These are phyloP conservation scores for Fagus sylvatica DNA, from an alignment of 306 rosid species.

Conservation along the genomic window DNA sequence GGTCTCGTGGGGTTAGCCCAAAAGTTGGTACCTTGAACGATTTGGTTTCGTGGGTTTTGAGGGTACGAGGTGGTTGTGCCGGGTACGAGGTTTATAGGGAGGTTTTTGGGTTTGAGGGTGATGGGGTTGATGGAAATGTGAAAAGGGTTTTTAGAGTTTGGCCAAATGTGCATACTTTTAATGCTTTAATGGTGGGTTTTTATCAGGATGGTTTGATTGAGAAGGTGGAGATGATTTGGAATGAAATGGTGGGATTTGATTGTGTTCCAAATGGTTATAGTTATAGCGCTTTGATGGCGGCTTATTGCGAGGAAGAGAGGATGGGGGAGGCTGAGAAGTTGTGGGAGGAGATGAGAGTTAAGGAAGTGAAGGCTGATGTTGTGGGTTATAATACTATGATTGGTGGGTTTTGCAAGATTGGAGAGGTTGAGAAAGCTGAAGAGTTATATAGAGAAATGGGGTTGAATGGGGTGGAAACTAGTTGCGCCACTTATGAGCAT, in stretches of 20 bases:
- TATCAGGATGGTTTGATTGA: constrained; percentile 53
- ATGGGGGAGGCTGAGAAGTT: constrained; percentile 51
- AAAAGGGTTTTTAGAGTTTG: constrained; percentile 40
- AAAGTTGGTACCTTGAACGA: constrained; percentile 60
- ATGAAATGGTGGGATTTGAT: constrained; percentile 39
- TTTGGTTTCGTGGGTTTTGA: constrained; percentile 54
- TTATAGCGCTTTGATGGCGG: constrained; percentile 60
- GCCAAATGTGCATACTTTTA: constrained; percentile 67
- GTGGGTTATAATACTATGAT: constrained; percentile 70
- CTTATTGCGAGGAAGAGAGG: constrained; percentile 54
- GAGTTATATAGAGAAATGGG: constrained; percentile 67
- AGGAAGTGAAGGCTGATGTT: constrained; percentile 55
- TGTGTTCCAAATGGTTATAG: constrained; percentile 59
- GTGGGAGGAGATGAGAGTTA: constrained; percentile 61
- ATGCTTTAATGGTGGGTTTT: constrained; percentile 62
- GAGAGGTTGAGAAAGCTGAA: constrained; percentile 61
- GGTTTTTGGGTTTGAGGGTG: constrained; percentile 48
- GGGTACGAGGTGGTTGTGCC: constrained; percentile 41
- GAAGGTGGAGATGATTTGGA: constrained; percentile 59
- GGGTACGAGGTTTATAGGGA: constrained; percentile 59
- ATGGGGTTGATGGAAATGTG: constrained; percentile 17
- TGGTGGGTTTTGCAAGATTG: constrained; percentile 71
- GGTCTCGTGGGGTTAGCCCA: constrained; percentile 61
- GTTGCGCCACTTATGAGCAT: constrained; percentile 58
- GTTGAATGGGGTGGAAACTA: constrained; percentile 53